Evolutionary conservation across 2,329 filamentous ascomycete species (phyloP), one percentile per base, ranked within the genome.

Genomic region (Alternaria consortialis): DNA sequence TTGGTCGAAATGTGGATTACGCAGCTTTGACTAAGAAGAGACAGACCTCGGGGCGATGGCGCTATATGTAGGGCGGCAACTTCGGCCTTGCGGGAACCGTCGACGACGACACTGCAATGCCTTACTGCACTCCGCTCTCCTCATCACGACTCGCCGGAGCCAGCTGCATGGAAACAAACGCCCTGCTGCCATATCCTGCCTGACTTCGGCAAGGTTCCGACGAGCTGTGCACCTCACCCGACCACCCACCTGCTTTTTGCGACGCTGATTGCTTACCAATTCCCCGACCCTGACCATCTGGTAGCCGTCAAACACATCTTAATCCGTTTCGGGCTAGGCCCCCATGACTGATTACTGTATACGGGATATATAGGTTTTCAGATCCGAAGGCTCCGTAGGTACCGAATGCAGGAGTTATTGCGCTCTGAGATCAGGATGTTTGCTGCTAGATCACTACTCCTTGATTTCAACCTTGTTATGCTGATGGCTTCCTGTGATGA

Each of bases 1-100:
- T 67, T 66, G 63, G 65, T 57, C 57, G 56, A 55, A 52, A 63
- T 53, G 63, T 53, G 56, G 65, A 67, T 68, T 66, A 68, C 58
- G 58, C 63, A 68, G 65, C 58, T 60, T 60, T 68, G 65, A 68
- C 65, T 68, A 68, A 68, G 60, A 50, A 50, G 55, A 56, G 64
- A 53, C 57, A 50, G 37, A 40, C 37, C 37, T 40, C 37, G 37
- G 63, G 61, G 51, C 53, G 58, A 42, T 52, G 53, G 56, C 43
- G 55, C 46, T 63, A 60, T 60, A 62, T 60, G 58, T 63, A 64
- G 40, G 47, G 15, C 32, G 57, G 47, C 51, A 58, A 43, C 23
- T 36, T 47, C 48, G 50, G 56, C 40, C 43, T 60, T 53, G 58
- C 58, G 58, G 58, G 58, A 52, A 23, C 53, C 15, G 29, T 56